Evolutionary conservation across 2,329 filamentous ascomycete species (phyloP).

Genomic region (Didymella glomerata): DNA sequence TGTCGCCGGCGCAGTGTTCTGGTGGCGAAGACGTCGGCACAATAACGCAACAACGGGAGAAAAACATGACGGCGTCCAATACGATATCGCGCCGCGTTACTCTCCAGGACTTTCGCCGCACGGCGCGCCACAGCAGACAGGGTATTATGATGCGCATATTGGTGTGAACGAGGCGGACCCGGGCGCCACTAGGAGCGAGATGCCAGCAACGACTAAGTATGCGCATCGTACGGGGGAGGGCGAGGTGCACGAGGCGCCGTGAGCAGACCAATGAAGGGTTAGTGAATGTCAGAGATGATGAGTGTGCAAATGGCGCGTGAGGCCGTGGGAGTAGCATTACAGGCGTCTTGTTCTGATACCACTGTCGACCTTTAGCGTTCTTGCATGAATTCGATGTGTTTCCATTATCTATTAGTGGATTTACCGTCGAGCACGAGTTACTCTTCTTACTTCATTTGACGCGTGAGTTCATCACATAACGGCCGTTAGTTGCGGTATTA

Average conservation of each 20-base stretch:
- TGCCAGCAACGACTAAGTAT: conserved; percentile 31
- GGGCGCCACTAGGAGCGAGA: conserved; percentile 16
- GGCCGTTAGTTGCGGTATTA: too few relatives aligned
- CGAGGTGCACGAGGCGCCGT: conserved; percentile 24
- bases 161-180: conserved; percentile 2
- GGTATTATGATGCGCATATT: conserved; percentile 12
- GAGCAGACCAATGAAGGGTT: too few relatives aligned
- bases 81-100: conserved; percentile 20
- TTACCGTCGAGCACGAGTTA: too few relatives aligned
- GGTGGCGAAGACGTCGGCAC: conserved; percentile 23
- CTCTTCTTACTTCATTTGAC: too few relatives aligned
- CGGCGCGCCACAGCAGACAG: conserved; percentile 3
- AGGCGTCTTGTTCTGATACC: background rate
- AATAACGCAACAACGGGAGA: conserved; percentile 4
- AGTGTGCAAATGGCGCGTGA: background rate
- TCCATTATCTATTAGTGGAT: too few relatives aligned
- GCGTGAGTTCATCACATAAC: too few relatives aligned
- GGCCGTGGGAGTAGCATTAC: background rate
- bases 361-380: background rate
- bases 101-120: conserved; percentile 1
- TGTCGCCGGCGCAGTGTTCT: conserved; percentile 28
- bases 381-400: background rate
- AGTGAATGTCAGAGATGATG: too few relatives aligned
- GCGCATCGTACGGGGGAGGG: conserved; percentile 19
- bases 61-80: conserved; percentile 16